Conservation (phyloP, 2,329 filamentous ascomycete species). For the Penicillium sp. region DNA sequence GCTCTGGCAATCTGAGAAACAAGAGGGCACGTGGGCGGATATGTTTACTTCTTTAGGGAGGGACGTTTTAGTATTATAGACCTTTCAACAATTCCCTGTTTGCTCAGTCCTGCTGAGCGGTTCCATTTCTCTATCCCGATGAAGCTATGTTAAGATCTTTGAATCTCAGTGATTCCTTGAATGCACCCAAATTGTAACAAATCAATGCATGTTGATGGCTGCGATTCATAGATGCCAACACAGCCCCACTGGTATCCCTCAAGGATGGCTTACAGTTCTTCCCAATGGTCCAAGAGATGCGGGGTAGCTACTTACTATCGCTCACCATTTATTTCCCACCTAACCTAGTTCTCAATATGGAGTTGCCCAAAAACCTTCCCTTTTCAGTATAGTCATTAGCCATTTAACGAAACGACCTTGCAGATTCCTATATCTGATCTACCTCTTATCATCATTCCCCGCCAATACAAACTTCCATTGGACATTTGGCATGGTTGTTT, state of each 20-base stretch:
- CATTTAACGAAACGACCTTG: too few relatives aligned
- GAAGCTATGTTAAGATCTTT: background rate
- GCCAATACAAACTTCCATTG: too few relatives aligned
- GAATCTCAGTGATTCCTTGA: background rate
- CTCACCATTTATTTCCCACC: background rate
- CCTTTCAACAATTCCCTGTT: too few relatives aligned
- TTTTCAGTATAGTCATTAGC: background rate
- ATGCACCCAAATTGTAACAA: background rate
- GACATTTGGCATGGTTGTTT: too few relatives aligned
- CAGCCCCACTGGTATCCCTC: too few relatives aligned
- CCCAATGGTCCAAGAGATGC: background rate
- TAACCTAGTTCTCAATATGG: background rate
- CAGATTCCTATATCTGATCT: too few relatives aligned
- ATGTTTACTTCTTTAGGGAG: slow-evolving; percentile 6
- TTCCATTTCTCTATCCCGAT: background rate
- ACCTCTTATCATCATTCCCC: background rate
- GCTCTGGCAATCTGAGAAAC: background rate
- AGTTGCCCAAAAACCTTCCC: background rate
- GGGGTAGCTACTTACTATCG: background rate
- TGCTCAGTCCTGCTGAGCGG: too few relatives aligned
- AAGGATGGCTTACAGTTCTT: too few relatives aligned
- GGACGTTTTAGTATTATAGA: slow-evolving; percentile 2
- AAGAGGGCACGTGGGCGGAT: slow-evolving; percentile 1
- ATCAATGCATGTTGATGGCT: background rate
- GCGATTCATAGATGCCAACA: background rate